A percentile compares a stretch with the other conserved stretches of the same genome.
Evolutionary conservation across 208 protist genomes (phyloP).

Genomic region (Trypanosoma boissoni): DNA sequence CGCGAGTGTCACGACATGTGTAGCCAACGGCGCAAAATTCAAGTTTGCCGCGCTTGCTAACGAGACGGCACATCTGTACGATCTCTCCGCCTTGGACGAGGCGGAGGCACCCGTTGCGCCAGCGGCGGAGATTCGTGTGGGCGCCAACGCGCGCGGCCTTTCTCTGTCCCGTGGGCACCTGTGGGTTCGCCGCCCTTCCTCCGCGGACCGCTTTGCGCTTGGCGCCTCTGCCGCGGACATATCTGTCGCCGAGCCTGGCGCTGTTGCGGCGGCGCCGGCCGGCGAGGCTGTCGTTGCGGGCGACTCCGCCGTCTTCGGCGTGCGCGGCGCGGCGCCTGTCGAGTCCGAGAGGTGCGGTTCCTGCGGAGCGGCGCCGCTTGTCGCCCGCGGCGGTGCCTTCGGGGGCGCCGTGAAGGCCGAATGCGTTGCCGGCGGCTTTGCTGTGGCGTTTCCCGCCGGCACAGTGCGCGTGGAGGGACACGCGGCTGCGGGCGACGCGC

Average conservation of each 20-base stretch:
- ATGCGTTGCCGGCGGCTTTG: background rate
- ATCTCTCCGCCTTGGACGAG: slow-evolving; percentile 29
- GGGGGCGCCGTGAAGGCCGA: background rate
- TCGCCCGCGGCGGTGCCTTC: background rate
- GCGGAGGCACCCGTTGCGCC: slow-evolving; percentile 35
- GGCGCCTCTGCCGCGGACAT: background rate
- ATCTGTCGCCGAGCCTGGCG: background rate
- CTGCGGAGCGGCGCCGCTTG: background rate
- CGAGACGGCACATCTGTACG: slow-evolving; percentile 30
- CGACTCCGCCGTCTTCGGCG: slow-evolving; percentile 22
- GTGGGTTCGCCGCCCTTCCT: background rate
- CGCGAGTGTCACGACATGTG: slow-evolving; percentile 34
- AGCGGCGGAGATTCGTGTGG: slow-evolving; percentile 1
- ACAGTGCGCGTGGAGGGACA: slow-evolving; percentile 11
- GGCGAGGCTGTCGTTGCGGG: background rate
- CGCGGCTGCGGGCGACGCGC: background rate
- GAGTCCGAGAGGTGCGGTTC: slow-evolving; percentile 10
- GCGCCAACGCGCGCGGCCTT: slow-evolving; percentile 7
- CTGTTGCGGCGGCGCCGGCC: background rate
- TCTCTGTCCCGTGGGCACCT: background rate
- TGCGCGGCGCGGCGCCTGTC: slow-evolving; percentile 14
- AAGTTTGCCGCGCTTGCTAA: slow-evolving; percentile 32
- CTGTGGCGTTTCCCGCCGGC: slow-evolving; percentile 11
- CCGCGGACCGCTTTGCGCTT: background rate
- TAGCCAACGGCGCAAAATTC: slow-evolving; percentile 23